Base-by-base conservation (phyloP, 345 rosid genomes). In the Gossypium sturtianum region DNA sequence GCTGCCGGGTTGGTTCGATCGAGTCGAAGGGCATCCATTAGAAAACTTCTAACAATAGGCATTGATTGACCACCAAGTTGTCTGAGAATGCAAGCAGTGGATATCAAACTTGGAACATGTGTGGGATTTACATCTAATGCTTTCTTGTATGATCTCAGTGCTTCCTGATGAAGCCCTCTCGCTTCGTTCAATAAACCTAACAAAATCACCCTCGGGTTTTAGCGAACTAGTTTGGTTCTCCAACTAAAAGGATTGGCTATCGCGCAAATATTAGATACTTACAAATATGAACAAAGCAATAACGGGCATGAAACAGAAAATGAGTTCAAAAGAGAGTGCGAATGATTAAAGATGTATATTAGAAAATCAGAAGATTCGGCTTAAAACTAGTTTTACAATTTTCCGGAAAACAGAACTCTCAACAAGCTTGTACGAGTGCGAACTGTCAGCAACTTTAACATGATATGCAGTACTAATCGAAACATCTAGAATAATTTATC, bases 51-150 rank as follows among this genome's bases (percentile, higher is more conserved):
- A 29, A 76, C 73, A 3, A 83, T 78, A 7, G 81, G 82, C 59
- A 75, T 66, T 25, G 87, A 78, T 70, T 77, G 78, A 53, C 70
- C 70, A 20, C 89, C 81, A 0, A 82, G 83, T 48, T 48, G 82
- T 67, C 79, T 82, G 53, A 87, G 93, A 75, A 84, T 75, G 41
- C 75, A 22, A 7, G 93, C 91, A 23, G 82, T 80, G 12, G 90
- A 84, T 52, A 90, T 75, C 79, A 84, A 71, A 82, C 93, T 88
- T 8, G 89, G 86, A 68, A 88, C 95, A 49, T 87, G 89, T 19
- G 71, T 45, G 3, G 93, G 86, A 20, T 87, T 89, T 4, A 86
- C 75, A 27, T 84, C 89, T 48, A 90, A 77, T 38, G 91, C 93
- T 2, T 84, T 80, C 75, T 53, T 57, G 76, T 78, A 90, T 17